These are phyloP conservation scores for Diophrys appendiculata DNA, from an alignment of 73 alveolate genomes.

Conservation along the genomic window DNA sequence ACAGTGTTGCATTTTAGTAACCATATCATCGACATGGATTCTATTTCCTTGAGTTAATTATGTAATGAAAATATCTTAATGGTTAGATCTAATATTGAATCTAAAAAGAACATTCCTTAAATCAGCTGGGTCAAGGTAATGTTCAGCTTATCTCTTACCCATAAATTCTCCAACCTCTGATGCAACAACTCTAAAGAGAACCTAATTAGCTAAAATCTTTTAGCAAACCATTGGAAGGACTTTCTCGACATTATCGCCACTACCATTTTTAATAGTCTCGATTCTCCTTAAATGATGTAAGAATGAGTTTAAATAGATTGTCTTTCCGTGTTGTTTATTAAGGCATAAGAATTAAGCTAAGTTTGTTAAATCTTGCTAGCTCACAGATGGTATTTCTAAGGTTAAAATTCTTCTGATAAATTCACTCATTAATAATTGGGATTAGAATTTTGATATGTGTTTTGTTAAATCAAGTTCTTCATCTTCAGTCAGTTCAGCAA, in stretches of 20 bases:
- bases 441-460: not conserved
- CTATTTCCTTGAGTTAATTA: slow-evolving; percentile 22
- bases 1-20: slow-evolving; percentile 56
- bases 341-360: slow-evolving; percentile 34
- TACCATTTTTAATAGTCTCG: not conserved
- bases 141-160: slow-evolving; percentile 45
- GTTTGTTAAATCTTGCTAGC: slow-evolving; percentile 10
- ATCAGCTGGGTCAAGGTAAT: slow-evolving; percentile 26
- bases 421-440: slow-evolving; percentile 12
- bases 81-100: slow-evolving; percentile 32
- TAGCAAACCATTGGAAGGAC: slow-evolving; percentile 51
- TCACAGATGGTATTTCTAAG: slow-evolving; percentile 7
- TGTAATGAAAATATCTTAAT: slow-evolving; percentile 33
- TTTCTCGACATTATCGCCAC: not conserved
- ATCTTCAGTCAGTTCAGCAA: slow-evolving; percentile 5
- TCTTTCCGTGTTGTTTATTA: slow-evolving; percentile 26
- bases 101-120: slow-evolving; percentile 30
- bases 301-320: slow-evolving; percentile 30
- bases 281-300: slow-evolving; percentile 54
- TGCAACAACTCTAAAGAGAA: slow-evolving; percentile 25
- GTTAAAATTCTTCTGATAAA: slow-evolving; percentile 24
- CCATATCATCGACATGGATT: slow-evolving; percentile 40
- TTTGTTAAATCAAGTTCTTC: slow-evolving; percentile 1
- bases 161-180: slow-evolving; percentile 35
- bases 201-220: slow-evolving; percentile 35